Evolutionary conservation across 768 basidiomycete genomes (phyloP).

Genomic region (Hygrophoropsis aurantiaca): DNA sequence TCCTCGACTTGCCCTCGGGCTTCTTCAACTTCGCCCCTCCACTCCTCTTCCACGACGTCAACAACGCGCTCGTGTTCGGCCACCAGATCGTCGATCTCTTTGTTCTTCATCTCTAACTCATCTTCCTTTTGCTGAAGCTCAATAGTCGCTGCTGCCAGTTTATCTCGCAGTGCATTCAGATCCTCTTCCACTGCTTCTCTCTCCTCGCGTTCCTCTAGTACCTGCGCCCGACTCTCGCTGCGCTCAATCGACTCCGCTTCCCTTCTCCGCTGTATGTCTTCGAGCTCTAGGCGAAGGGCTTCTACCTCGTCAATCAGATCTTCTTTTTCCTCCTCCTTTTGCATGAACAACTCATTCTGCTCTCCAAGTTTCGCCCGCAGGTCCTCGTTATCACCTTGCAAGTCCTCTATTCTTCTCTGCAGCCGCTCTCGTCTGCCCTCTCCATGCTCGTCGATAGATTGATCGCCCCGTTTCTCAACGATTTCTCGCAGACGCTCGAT

Average conservation of each 20-base stretch:
- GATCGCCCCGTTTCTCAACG: conserved; percentile 55
- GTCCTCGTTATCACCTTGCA: conserved; percentile 64
- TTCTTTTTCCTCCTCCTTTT: conserved; percentile 70
- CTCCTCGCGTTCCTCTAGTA: conserved; percentile 71
- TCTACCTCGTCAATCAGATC: conserved; percentile 68
- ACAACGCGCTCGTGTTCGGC: conserved; percentile 73
- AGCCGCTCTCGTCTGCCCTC: conserved; percentile 42
- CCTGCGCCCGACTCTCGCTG: conserved; percentile 68
- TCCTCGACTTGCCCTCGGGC: conserved; percentile 78
- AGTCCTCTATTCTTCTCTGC: conserved; percentile 51
- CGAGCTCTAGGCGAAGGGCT: conserved; percentile 61
- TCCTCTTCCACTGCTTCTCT: conserved; percentile 80
- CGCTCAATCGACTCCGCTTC: conserved; percentile 68
- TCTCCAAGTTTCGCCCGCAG: conserved; percentile 59
- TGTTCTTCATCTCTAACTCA: conserved; percentile 75
- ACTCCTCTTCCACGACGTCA: conserved; percentile 75
- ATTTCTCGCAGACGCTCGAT: conserved; percentile 70
- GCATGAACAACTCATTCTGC: conserved; percentile 51
- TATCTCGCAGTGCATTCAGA: conserved; percentile 70
- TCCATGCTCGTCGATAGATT: conserved; percentile 39
- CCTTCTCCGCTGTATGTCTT: conserved; percentile 60
- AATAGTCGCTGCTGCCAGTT: conserved; percentile 76
- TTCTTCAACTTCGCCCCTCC: conserved; percentile 87
- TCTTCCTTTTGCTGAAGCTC: conserved; percentile 87
- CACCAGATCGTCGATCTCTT: conserved; percentile 78